Percentiles rank a stretch among this genome's conserved stretches.
phyloP scores from a whole-genome alignment of 176 grass and related monocot genomes.

The Pontederia crassipes region DNA sequence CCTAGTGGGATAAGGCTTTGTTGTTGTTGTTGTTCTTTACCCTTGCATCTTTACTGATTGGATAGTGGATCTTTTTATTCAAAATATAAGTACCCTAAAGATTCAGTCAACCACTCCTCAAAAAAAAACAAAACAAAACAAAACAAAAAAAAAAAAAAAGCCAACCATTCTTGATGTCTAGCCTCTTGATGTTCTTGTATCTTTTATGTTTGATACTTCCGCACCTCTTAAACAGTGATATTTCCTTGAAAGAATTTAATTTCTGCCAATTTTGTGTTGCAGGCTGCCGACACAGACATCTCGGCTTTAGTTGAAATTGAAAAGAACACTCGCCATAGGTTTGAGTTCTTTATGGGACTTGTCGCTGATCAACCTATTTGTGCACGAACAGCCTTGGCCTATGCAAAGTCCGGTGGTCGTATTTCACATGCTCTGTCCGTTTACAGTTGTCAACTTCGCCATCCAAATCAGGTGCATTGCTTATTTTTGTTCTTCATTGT shows the following conservation, averaged over 20 bases:
- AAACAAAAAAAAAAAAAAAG: no score
- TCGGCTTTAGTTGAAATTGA: conserved; percentile 98
- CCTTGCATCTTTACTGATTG: no score
- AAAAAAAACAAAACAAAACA: no score
- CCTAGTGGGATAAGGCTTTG: no score
- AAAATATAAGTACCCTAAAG: no score
- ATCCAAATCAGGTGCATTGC: conserved; percentile 78
- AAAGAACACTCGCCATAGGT: conserved; percentile 91
- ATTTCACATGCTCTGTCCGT: conserved; percentile 97
- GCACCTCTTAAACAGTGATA: neutral
- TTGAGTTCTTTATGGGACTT: conserved; percentile 99
- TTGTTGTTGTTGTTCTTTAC: no score
- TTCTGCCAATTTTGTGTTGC: conserved; percentile 21
- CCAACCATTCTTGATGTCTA: no score
- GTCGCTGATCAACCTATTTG: conserved; percentile 92
- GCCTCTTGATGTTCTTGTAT: no score
- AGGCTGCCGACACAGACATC: conserved; percentile 97
- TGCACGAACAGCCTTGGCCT: conserved; percentile 94
- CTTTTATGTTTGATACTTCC: neutral
- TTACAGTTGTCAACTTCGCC: conserved; percentile 92
- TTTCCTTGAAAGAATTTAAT: neutral
- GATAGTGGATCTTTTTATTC: no score
- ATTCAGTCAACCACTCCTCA: no score
- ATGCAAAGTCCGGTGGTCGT: conserved; percentile 80
- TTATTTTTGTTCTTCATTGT: conserved; percentile 2